Base-by-base conservation (phyloP, 1,284 basidiomycete species). In the Xanthoconium separans region DNA sequence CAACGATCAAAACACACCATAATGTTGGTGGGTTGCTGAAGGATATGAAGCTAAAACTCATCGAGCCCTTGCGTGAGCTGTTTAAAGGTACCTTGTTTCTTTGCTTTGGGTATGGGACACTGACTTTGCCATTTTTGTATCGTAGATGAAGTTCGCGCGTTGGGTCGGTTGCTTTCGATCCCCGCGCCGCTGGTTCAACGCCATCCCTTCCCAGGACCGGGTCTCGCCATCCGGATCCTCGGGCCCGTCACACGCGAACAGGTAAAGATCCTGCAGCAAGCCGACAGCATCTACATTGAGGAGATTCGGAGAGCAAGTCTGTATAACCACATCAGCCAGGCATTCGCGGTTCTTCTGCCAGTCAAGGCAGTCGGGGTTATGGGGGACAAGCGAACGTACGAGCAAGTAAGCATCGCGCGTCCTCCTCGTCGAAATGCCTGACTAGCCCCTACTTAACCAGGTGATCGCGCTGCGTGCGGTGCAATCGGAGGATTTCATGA, bases 1-100 rank as follows among this genome's bases (percentile, higher is more conserved):
- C 97, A 44, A 99, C 96, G 16, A 99, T 99, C 80, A 99, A 99
- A 82, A 98, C 97, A 10, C 97, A 99, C 71, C 97, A 99, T 74
- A 99, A 99, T 65, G 97, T 99, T 59, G 97, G 97, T 31, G 97
- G 97, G 11, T 77, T 99, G 44, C 78, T 99, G 57, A 93, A 92
- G 67, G 89, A 99, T 72, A 99, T 99, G 97, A 98, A 97, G 75
- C 81, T 99, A 62, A 99, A 99, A 78, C 82, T 99, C 43, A 98
- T 99, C 62, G 97, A 99, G 76, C 97, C 97, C 37, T 77, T 99
- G 44, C 83, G 97, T 37, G 97, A 99, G 77, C 81, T 99, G 24
- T 99, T 99, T 85, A 99, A 99, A 80, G 95, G 94, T 92, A 61
- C 43, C 77, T 69, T 5, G 29, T 50, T 47, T 44, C 33, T 20